Evolutionary conservation across 176 grass and related monocot genomes (phyloP).

Genomic region (Oryza officinalis): DNA sequence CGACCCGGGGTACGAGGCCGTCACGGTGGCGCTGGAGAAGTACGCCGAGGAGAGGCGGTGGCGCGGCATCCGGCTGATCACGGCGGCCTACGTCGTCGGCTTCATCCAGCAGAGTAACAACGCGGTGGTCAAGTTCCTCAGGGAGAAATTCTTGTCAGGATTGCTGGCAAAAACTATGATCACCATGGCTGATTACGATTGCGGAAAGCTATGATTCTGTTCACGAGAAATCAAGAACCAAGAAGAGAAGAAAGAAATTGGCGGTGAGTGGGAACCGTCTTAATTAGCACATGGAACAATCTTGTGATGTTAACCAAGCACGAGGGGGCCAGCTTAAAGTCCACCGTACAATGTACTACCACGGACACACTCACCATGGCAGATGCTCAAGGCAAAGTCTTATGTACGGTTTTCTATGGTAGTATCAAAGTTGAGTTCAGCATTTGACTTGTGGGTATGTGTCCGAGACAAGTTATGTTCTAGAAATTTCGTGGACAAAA

Average conservation of each 20-base stretch:
- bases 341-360: conserved; percentile 20
- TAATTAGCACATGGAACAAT: neutral
- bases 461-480: neutral
- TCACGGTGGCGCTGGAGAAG: conserved; percentile 38
- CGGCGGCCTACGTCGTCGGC: conserved; percentile 43
- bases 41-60: conserved; percentile 54
- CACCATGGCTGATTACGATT: conserved; percentile 41
- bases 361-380: neutral
- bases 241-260: neutral
- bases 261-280: neutral
- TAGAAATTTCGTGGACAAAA: neutral
- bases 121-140: conserved; percentile 36
- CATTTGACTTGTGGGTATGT: conserved; percentile 29
- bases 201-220: conserved; percentile 33
- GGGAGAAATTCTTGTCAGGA: conserved; percentile 51
- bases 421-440: conserved; percentile 32
- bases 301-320: neutral
- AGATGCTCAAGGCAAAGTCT: neutral
- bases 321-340: neutral
- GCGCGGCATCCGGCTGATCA: conserved; percentile 50
- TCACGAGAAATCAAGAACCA: neutral
- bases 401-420: neutral
- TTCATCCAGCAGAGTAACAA: conserved; percentile 61
- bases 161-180: conserved; percentile 36
- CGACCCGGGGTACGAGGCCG: neutral